Evolutionary conservation across 2,329 filamentous ascomycete species (phyloP).

Genomic region (Arthrobotrys musiformis): DNA sequence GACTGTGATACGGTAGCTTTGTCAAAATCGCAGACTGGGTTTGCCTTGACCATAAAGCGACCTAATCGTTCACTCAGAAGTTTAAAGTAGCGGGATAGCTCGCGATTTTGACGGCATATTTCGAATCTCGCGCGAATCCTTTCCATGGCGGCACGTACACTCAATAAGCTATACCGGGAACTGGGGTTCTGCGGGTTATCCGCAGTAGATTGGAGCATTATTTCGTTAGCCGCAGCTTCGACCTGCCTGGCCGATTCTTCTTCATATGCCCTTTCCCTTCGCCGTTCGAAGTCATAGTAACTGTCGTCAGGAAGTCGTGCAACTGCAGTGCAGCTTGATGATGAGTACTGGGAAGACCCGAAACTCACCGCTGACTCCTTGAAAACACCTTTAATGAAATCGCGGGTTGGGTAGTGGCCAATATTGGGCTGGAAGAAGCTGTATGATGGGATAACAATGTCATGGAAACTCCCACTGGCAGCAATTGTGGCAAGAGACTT

Average conservation of each 20-base stretch:
- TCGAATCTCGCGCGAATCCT: not conserved
- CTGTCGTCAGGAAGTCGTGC: not conserved
- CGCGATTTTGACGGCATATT: not conserved
- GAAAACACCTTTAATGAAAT: not conserved
- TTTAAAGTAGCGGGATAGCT: not conserved
- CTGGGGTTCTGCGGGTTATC: not conserved
- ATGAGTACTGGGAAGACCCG: not conserved
- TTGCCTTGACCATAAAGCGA: not conserved
- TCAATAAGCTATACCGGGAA: not conserved
- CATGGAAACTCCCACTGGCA: not conserved
- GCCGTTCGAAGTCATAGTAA: not conserved
- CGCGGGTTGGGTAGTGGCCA: not conserved
- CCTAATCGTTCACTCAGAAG: not conserved
- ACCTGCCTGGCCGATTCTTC: not conserved
- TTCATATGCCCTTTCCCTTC: not conserved
- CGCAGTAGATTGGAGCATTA: not conserved
- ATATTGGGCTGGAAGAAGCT: not conserved
- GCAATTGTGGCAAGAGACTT: constrained; percentile 20
- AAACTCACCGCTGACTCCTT: not conserved
- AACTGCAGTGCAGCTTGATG: not conserved
- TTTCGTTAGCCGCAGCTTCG: not conserved
- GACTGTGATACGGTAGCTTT: not conserved
- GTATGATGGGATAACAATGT: not conserved
- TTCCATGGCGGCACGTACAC: not conserved
- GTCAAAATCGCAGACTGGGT: not conserved